Conservation (phyloP, 192 early-diverging fungal genomes). For the Entomortierella beljakovae region DNA sequence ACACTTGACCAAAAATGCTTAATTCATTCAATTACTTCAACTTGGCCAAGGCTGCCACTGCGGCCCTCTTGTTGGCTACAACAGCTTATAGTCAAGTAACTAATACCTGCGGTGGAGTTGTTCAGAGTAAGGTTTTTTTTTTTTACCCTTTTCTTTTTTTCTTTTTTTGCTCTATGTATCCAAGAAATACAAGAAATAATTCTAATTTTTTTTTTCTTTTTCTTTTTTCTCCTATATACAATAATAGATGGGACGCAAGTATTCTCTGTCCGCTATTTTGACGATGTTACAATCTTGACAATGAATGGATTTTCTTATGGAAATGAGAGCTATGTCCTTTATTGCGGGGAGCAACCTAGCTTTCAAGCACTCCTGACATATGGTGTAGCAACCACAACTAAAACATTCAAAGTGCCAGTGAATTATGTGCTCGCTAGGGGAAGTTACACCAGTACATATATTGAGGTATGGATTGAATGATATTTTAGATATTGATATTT, state of each 20-base stretch:
- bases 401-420: conserved; percentile 53
- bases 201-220: background rate
- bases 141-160: background rate
- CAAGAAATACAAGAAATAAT: too few species aligned
- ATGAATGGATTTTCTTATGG: conserved; percentile 8
- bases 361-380: conserved; percentile 8
- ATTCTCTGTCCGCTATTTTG: conserved; percentile 45
- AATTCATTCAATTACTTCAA: too few species aligned
- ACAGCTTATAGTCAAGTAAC: too few species aligned
- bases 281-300: conserved; percentile 50
- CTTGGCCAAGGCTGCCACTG: too few species aligned
- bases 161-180: too few species aligned
- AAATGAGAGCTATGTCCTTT: conserved; percentile 54
- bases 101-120: too few species aligned
- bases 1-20: too few species aligned
- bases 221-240: background rate
- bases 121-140: too few species aligned
- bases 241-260: conserved; percentile 16
- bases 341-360: too few species aligned
- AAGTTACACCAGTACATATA: conserved; percentile 51
- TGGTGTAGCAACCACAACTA: background rate
- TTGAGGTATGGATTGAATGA: conserved; percentile 53
- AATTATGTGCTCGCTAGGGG: conserved; percentile 30
- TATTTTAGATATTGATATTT: background rate
- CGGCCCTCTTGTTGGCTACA: too few species aligned